Base-by-base conservation (phyloP, 1,139 yeast species). In the Suzukiozyma palmioleophila region DNA sequence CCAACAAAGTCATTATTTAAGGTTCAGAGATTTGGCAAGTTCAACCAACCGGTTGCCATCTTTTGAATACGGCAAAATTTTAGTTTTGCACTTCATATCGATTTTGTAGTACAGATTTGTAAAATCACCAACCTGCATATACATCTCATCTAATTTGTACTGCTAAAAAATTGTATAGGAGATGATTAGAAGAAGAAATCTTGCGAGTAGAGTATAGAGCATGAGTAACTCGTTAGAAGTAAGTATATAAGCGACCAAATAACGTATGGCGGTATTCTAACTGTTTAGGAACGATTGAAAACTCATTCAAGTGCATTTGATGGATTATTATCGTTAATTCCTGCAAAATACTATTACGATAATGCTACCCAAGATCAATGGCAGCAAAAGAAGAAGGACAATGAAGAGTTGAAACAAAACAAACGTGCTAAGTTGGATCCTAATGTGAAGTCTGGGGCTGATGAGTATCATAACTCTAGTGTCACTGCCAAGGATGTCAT, bases 291-390 rank as follows among this genome's bases (percentile, higher is more conserved):
- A 56, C 81, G 96, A 52, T 75, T 89, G 49, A 80, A 82, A 60
- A 79, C 84, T 38, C 95, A 88, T 56, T 84, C 96, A 14, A 73
- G 82, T 43, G 94, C 97, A 7, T 90, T 92, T 60, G 90, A 87
- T 57, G 96, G 97, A 32, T 69, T 92, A 42, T 69, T 92, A 45
- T 87, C 97, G 16, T 69, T 92, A 57, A 89, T 92, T 43, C 97
- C 98, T 8, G 95, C 97, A 8, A 88, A 89, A 56, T 88, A 84
- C 55, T 90, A 90, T 59, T 88, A 87, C 57, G 86, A 80, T 55
- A 85, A 79, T 48, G 87, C 84, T 33, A 83, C 81, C 36, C 81
- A 84, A 54, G 84, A 84, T 42, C 97, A 90, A 62, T 90, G 97
- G 97, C 82, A 81, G 51, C 84, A 83, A 51, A 85, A 82, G 66